Conservation (phyloP, 192 early-diverging fungal genomes). For the Cetraspora pellucida region DNA sequence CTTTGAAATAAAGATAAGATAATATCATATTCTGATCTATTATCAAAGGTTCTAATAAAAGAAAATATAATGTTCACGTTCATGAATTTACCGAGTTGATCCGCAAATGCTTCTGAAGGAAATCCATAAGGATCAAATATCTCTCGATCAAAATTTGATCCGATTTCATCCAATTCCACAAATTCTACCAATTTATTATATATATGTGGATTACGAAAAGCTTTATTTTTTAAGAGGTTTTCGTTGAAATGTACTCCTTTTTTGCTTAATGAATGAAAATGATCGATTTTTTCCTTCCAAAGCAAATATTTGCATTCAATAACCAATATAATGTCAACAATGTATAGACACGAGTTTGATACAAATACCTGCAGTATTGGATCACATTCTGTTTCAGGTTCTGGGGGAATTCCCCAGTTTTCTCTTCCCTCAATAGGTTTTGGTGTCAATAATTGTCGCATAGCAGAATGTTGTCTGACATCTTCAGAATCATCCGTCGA, state of each 20-base stretch:
- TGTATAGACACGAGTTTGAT: background rate
- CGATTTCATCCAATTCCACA: conserved; percentile 78
- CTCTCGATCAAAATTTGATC: conserved; percentile 72
- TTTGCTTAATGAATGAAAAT: conserved; percentile 67
- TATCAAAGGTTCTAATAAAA: background rate
- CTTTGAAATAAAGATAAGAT: conserved; percentile 31
- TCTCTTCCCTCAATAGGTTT: conserved; percentile 53
- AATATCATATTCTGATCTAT: conserved; percentile 17
- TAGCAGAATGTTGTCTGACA: background rate
- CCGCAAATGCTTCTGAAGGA: conserved; percentile 57
- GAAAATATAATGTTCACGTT: conserved; percentile 3
- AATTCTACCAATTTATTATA: conserved; percentile 86
- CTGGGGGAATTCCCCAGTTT: conserved; percentile 62
- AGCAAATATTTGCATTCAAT: background rate
- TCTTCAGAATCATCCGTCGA: conserved; percentile 7
- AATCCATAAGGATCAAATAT: conserved; percentile 76
- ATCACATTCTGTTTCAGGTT: conserved; percentile 59
- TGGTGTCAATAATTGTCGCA: conserved; percentile 45
- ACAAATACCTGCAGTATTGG: conserved; percentile 61
- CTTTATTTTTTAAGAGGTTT: conserved; percentile 77
- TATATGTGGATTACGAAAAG: conserved; percentile 91
- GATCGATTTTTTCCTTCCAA: conserved; percentile 70
- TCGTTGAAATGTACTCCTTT: conserved; percentile 81
- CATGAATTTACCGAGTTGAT: conserved; percentile 57
- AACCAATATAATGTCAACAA: background rate